Evolutionary conservation across 2,329 filamentous ascomycete species (phyloP).

Genomic region (Fusarium fracticaudum): DNA sequence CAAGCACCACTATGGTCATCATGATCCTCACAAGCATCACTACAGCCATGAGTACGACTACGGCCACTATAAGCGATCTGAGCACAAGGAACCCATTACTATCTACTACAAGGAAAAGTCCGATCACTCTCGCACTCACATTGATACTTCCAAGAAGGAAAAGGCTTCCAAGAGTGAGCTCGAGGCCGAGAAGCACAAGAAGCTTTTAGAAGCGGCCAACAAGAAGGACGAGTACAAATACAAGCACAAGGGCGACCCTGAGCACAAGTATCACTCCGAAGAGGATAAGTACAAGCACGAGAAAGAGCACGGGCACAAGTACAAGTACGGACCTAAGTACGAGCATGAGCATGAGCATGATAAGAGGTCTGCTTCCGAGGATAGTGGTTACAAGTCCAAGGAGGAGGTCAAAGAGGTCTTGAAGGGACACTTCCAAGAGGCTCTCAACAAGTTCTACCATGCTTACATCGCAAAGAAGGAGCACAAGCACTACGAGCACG

Average conservation of each 20-base stretch:
- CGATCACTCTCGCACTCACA: background rate
- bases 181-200: background rate
- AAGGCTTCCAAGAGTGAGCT: background rate
- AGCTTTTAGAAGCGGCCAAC: background rate
- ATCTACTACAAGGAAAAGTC: background rate
- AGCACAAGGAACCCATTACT: background rate
- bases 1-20: background rate
- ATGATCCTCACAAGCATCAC: background rate
- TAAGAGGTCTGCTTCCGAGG: background rate
- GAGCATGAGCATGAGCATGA: background rate
- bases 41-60: background rate
- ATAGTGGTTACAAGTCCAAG: background rate
- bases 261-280: background rate
- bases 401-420: background rate
- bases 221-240: conserved; percentile 6
- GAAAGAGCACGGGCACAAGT: background rate
- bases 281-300: background rate
- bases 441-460: conserved; percentile 2
- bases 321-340: background rate
- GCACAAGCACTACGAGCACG: background rate
- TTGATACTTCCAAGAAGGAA: background rate
- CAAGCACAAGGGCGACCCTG: background rate
- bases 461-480: background rate
- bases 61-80: background rate
- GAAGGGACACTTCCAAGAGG: background rate